Conservation (phyloP, 2,329 filamentous ascomycete species). For the Didymella segeticola region DNA sequence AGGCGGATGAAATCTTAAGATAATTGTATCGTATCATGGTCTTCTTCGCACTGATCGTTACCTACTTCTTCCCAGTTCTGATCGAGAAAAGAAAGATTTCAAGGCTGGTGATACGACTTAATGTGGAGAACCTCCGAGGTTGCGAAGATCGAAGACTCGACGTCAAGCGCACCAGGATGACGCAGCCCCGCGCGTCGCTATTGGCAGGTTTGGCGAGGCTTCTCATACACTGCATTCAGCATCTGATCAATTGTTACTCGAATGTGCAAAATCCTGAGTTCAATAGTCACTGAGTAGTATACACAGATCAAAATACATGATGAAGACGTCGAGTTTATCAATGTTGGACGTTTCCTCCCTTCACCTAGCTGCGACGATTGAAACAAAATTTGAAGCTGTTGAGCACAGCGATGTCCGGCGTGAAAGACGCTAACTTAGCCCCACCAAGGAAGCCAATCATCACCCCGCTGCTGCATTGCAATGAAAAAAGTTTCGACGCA, state of each 20-base stretch:
- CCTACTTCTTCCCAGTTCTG: too few species aligned
- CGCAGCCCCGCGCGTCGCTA: slow-evolving; percentile 18
- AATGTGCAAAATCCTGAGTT: neutral
- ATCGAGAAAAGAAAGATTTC: too few species aligned
- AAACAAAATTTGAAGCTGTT: slow-evolving; percentile 8
- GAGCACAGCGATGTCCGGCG: slow-evolving; percentile 8
- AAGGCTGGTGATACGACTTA: too few species aligned
- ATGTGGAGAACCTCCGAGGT: neutral
- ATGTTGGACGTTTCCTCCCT: too few species aligned
- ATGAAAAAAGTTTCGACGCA: slow-evolving; percentile 13
- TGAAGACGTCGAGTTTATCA: too few species aligned
- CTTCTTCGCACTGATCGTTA: too few species aligned
- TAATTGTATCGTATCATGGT: too few species aligned
- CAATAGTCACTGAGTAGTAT: neutral
- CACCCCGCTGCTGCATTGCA: slow-evolving; percentile 16
- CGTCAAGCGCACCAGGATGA: slow-evolving; percentile 5
- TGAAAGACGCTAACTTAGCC: slow-evolving; percentile 3
- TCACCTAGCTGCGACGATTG: neutral
- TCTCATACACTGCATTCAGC: slow-evolving; percentile 15
- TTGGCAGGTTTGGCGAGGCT: slow-evolving; percentile 31
- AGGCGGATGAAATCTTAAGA: too few species aligned
- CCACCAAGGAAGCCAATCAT: slow-evolving; percentile 7
- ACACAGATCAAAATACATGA: neutral
- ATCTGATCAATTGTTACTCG: slow-evolving; percentile 6
- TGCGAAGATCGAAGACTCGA: neutral